These are phyloP conservation scores for Gaertneriomyces semiglobifer DNA, from an alignment of 192 early-diverging fungal species.

Conservation along the genomic window DNA sequence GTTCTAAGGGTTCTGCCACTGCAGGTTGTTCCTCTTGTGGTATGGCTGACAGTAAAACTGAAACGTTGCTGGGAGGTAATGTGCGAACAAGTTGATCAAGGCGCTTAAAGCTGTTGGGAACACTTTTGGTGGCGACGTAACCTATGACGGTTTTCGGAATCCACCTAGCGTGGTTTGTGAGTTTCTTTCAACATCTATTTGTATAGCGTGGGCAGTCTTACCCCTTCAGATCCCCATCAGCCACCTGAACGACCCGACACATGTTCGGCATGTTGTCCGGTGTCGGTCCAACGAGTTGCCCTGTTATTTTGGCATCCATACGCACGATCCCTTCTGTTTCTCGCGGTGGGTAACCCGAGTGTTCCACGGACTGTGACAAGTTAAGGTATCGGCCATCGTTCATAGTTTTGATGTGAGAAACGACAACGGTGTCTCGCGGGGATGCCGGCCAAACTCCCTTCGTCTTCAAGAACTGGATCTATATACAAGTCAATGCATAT, in stretches of 20 bases:
- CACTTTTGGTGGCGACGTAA: constrained; percentile 28
- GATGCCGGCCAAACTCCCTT: constrained; percentile 47
- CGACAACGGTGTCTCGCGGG: constrained; percentile 38
- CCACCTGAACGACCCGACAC: constrained; percentile 40
- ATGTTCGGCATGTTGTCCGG: constrained; percentile 14
- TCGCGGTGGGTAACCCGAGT: constrained; percentile 29
- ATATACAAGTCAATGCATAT: not conserved
- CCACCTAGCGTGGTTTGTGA: not conserved
- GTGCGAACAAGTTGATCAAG: constrained; percentile 11
- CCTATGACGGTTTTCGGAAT: constrained; percentile 41
- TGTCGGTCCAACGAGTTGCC: constrained; percentile 32
- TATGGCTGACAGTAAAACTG: not conserved
- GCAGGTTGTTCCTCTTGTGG: not conserved
- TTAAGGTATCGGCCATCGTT: constrained; percentile 42
- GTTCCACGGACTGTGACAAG: constrained; percentile 35
- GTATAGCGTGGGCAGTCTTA: constrained; percentile 14
- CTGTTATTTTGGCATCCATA: constrained; percentile 45
- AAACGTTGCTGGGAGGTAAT: not conserved
- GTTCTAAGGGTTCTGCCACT: not conserved
- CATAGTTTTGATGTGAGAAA: constrained; percentile 29
- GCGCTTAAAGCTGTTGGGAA: constrained; percentile 26
- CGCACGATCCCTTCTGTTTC: constrained; percentile 34
- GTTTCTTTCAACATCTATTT: not conserved
- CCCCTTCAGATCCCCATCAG: constrained; percentile 45
- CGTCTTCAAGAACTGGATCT: constrained; percentile 38